These are phyloP conservation scores for Curvularia hawaiiensis DNA, from an alignment of 2,329 filamentous ascomycete species.

Conservation along the genomic window DNA sequence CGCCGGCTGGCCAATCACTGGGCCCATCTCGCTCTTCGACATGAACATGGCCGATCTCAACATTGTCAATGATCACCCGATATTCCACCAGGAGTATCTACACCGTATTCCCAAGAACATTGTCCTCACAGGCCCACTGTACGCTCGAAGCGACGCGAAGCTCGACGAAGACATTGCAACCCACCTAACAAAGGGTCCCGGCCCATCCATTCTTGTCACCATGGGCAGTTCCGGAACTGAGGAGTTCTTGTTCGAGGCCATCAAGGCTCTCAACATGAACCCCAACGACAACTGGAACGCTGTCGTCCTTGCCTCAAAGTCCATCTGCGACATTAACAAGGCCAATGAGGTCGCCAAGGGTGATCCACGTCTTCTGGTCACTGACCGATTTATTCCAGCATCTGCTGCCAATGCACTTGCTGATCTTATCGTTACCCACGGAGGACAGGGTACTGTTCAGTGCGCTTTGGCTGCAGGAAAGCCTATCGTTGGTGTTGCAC, in stretches of 20 bases:
- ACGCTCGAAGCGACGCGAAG: conserved; percentile 26
- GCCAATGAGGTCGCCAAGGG: conserved; percentile 29
- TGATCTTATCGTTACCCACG: conserved; percentile 37
- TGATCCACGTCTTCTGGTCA: conserved; percentile 36
- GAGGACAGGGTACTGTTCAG: conserved; percentile 42
- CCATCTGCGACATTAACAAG: conserved; percentile 37
- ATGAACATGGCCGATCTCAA: conserved; percentile 46
- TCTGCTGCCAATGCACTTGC: conserved; percentile 36
- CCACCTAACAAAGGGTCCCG: conserved; percentile 31
- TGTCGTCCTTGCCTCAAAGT: conserved; percentile 38
- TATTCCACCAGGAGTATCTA: conserved; percentile 40
- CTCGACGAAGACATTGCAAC: conserved; percentile 35
- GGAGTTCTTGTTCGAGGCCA: conserved; percentile 40
- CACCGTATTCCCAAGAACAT: conserved; percentile 39
- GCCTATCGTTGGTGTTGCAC: conserved; percentile 39
- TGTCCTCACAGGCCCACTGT: conserved; percentile 38
- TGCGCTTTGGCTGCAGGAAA: conserved; percentile 40
- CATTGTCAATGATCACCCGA: conserved; percentile 41
- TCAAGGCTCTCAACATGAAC: conserved; percentile 34
- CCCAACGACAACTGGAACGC: conserved; percentile 37
- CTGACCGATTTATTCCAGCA: conserved; percentile 40
- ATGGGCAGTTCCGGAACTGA: conserved; percentile 42
- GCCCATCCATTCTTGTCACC: conserved; percentile 35
- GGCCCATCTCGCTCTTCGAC: conserved; percentile 41
- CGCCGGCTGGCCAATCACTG: conserved; percentile 35